Evolutionary conservation across 1,284 basidiomycete genomes (phyloP), one percentile per base, ranked within the genome.

Genomic region (Malassezia yamatoensis): DNA sequence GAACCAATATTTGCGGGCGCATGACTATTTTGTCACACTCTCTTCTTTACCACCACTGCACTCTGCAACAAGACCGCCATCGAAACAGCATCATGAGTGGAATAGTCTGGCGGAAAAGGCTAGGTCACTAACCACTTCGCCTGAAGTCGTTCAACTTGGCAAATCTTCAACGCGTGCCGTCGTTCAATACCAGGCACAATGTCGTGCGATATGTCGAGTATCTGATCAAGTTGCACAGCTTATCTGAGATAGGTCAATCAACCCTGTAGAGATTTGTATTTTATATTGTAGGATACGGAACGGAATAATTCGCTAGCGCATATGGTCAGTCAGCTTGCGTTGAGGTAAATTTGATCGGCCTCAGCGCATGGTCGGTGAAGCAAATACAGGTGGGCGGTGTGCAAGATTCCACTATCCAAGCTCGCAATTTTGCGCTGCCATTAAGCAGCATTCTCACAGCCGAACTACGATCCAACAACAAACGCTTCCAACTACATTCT

Each of bases 1-100:
- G 76, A 98, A 98, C 75, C 82, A 87, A 1, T 87, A 87, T 72
- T 83, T 98, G 74, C 91, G 88, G 72, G 86, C 88, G 2, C 85
- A 87, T 70, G 88, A 90, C 68, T 79, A 34, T 13, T n/a, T 51
- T 46, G 50, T 5, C 12, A n/a, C 29, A 8, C 34, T 36, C 16
- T 49, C 51, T 29, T 16, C 11, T 35, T 40, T 36, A 34, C 16
- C 36, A 33, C 51, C 40, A 40, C 43, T 39, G 12, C 24, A 38
- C 8, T 34, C 15, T 18, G 42, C 18, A 44, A 13, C 42, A 1
- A 32, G 3, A n/a, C 39, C 2, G 7, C 42, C 13, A 13, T 2
- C 8, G 44, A 16, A 32, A 16, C 16, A 13, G 15, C 44, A 29
- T 29, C 3, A 29, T 29, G 24, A 29, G 21, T 34, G 33, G 16